A percentile compares a stretch with the other conserved stretches of the same genome.
Conservation (phyloP, 2,329 filamentous ascomycete genomes). For the Trichoderma sp. region DNA sequence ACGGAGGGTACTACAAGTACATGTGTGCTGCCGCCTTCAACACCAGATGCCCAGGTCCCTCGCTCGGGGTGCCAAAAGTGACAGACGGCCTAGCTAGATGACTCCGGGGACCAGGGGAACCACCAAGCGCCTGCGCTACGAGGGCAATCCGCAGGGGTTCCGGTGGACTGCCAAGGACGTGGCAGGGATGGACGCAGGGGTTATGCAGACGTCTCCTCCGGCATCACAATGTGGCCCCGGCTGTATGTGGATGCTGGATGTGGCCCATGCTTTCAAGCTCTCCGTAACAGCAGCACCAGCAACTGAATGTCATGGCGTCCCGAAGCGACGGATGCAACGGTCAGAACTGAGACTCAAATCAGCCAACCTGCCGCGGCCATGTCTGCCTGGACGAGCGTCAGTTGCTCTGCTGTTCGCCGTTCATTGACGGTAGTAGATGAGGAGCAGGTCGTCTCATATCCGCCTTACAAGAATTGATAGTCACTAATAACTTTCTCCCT, state of each 20-base stretch:
- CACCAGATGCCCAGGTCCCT: constrained; percentile 12
- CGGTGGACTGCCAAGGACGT: constrained; percentile 20
- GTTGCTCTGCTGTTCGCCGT: neutral
- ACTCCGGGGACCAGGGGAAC: constrained; percentile 11
- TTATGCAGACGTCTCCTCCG: constrained; percentile 21
- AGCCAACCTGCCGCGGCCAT: constrained; percentile 1
- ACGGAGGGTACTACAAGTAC: neutral
- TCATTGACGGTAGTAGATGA: constrained; percentile 1
- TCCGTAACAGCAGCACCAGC: constrained; percentile 16
- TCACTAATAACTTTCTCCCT: neutral
- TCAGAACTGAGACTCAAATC: constrained; percentile 23
- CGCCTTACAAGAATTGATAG: neutral
- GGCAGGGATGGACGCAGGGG: constrained; percentile 25
- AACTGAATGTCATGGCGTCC: constrained; percentile 23
- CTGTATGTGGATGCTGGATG: neutral
- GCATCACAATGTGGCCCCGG: constrained; percentile 13
- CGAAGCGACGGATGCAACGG: constrained; percentile 26
- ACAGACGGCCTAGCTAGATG: constrained; percentile 13
- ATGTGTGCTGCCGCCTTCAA: constrained; percentile 9
- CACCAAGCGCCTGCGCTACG: constrained; percentile 22
- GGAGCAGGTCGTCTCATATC: neutral
- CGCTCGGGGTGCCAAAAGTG: constrained; percentile 21
- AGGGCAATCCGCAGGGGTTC: constrained; percentile 20
- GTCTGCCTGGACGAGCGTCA: no score
- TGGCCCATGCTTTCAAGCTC: constrained; percentile 17